Evolutionary conservation across 305 asterid genomes (phyloP), one percentile per base, ranked within the genome.

Genomic region (Solanum hybrid): DNA sequence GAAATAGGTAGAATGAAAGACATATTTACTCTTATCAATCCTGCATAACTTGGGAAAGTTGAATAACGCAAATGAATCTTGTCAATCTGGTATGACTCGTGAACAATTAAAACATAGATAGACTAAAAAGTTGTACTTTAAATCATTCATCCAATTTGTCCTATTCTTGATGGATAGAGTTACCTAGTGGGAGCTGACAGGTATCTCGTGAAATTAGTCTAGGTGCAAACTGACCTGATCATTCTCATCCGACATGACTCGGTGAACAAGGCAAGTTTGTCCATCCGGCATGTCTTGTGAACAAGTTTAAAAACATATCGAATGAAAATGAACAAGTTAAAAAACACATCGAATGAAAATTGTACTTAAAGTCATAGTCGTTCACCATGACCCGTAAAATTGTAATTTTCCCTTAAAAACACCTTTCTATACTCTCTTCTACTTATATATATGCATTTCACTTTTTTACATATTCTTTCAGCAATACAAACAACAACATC

Each of bases 201-300:
- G 0, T 20, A 57, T 3, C 0, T 1, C 11, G 11, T 61, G 1
- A 3, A 61, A 61, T 0, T 61, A 61, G 26, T 61, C 2, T 0
- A 61, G 11, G 71, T 61, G 26, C 1, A 61, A 6, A 20, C 26
- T 61, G 0, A 20, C 71, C 10, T 51, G 67, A 0, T 2, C 64
- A 16, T 8, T 46, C 20, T 7, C 0, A 0, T 74, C n/a, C n/a
- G 37, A 74, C 37, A 14, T 3, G 37, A 29, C 80, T 74, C 1
- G 36, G n/a, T 29, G 37, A 74, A 74, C 80, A 28, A 0, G 12
- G 0, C 78, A 73, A 73, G 22, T 73, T 73, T 73, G 78, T 73
- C 78, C 22, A 28, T 73, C 35, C 1, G 78, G 3, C 80, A 8
- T 74, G 37, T 13, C 2, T 29, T 74, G 1, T 14, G 22, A 6